Base-by-base conservation (phyloP, 352 stramenopile species). In the Phytophthora multivora region DNA sequence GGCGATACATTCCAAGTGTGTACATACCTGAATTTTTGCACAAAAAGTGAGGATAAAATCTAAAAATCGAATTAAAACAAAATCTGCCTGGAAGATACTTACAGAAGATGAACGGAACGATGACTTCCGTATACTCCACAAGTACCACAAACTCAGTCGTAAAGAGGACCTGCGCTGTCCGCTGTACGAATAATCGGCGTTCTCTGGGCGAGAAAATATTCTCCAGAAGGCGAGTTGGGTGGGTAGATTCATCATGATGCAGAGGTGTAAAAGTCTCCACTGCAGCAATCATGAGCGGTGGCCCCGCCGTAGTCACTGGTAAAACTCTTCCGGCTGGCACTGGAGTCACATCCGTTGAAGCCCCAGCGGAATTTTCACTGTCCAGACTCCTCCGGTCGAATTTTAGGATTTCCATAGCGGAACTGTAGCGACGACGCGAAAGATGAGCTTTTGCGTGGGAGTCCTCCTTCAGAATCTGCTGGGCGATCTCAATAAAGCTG, bases 21-120 rank as follows among this genome's bases (percentile, higher is more conserved):
- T 48, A 57, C 50, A 39, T 48, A 8, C 15, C 50, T 57, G 19
- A 2, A 31, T 41, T 19, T 28, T 1, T 18, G 41, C 2, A 33
- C 16, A 4, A 28, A 28, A 11, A 33, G 15, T 26, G 2, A 56
- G 9, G 23, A 38, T 7, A 28, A 45, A 12, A 28, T 46, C 10
- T 8, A 10, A 18, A 38, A 18, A 11, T n/a, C 5, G 2, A 46
- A 2, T 23, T 23, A 23, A 23, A 23, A n/a, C n/a, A n/a, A 23
- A 23, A 23, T 23, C 21, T 31, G 3, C 10, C 28, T 13, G 8
- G 28, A 13, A 33, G 2, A 13, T 15, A 28, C 35, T 47, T 57
- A 57, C 50, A 47, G 35, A 31, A 48, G 23, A 57, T 57, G 35
- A 57, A 57, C 3, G 36, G 35, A 5, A 57, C 50, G n/a, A 57